Base-by-base conservation (phyloP, 2,329 filamentous ascomycete species). In the Exserohilum rostratum region DNA sequence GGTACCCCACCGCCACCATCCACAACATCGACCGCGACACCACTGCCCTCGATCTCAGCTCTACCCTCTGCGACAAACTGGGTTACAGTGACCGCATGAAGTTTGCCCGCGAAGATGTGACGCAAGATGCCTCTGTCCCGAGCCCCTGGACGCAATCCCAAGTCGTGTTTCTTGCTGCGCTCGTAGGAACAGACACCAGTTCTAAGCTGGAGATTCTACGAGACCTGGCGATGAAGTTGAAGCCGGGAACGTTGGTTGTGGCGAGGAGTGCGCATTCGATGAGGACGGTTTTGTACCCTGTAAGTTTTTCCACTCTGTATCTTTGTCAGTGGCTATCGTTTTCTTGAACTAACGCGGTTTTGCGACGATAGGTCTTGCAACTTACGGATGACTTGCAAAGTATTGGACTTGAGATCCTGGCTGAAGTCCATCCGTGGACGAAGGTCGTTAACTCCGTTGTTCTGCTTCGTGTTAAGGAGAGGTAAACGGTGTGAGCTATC, bases 391-490 rank as follows among this genome's bases (percentile, higher is more conserved):
- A 66, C 2, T 50, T 80, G 25, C 44, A 70, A 33, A 50, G 46
- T 7, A 50, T 60, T 3, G 67, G 71, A 1, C 61, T 80, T 15
- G 76, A 82, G 45, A 65, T 78, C 0, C 69, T 78, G 18, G 65
- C 77, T 0, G 77, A 78, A 6, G 73, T 82, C 33, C 80, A 83
- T 63, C 82, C 82, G 1, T 80, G 78, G 62, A 78, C 76, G 1
- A 68, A 78, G 43, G 77, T 83, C 2, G 79, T 84, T 3, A 83
- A 84, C 57, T 82, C 79, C 6, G 76, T 82, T 2, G 71, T 82
- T 42, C 69, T 83, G 25, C 40, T 74, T n/a, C n/a, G n/a, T n/a
- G n/a, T n/a, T n/a, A n/a, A n/a, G n/a, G n/a, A n/a, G n/a, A n/a
- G n/a, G n/a, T n/a, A n/a, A n/a, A n/a, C n/a, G n/a, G n/a, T n/a